Percentiles rank a stretch among this genome's conserved stretches.
These are phyloP conservation scores for Podaxis sp. DNA, from an alignment of 768 basidiomycete species.

Conservation along the genomic window DNA sequence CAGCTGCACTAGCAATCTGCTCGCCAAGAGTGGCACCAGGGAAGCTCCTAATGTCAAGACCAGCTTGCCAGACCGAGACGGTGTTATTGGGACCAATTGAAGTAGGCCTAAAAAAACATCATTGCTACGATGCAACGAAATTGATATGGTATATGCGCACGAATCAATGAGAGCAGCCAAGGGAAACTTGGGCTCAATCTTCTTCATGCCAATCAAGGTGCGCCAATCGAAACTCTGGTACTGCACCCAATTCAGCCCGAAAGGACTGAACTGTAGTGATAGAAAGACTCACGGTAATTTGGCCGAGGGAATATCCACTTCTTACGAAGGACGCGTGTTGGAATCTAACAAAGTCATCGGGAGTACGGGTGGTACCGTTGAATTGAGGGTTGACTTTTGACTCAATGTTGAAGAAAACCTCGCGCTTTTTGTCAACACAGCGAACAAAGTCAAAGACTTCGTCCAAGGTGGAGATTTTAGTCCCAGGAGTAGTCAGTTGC, in stretches of 20 bases:
- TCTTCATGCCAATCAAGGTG: conserved; percentile 71
- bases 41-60: conserved; percentile 61
- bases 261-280: background rate
- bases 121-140: background rate
- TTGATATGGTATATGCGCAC: conserved; percentile 33
- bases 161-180: conserved; percentile 67
- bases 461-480: conserved; percentile 67
- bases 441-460: conserved; percentile 76
- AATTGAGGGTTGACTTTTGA: conserved; percentile 65
- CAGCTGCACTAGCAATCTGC: conserved; percentile 68
- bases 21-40: conserved; percentile 55
- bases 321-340: conserved; percentile 57
- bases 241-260: conserved; percentile 29
- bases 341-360: conserved; percentile 58
- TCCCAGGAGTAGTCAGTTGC: conserved; percentile 64
- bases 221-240: conserved; percentile 86
- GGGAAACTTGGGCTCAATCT: conserved; percentile 51
- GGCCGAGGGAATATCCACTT: conserved; percentile 56
- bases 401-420: conserved; percentile 75
- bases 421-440: conserved; percentile 65
- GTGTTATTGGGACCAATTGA: conserved; percentile 38
- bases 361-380: conserved; percentile 48
- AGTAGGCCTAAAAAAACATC: conserved; percentile 31
- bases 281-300: conserved; percentile 53
- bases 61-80: conserved; percentile 67